A percentile compares a stretch with the other conserved stretches of the same genome.
Conservation (phyloP, 2,329 filamentous ascomycete genomes). For the Claviceps arundinis region DNA sequence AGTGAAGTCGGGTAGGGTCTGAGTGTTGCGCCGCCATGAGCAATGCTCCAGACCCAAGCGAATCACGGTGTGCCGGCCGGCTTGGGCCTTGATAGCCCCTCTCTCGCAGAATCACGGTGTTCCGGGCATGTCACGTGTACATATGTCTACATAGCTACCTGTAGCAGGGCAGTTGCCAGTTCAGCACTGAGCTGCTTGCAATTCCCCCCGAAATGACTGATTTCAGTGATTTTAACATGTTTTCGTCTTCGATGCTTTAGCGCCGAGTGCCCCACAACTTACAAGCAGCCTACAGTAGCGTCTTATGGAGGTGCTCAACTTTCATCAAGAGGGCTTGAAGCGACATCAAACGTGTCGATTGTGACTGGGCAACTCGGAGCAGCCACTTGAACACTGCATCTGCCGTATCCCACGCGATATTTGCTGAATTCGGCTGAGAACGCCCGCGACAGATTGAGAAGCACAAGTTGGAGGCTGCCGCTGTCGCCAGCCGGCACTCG, state of each 20-base stretch:
- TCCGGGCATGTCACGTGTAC: background rate
- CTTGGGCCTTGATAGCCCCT: background rate
- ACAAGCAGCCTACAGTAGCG: background rate
- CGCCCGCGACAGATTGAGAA: too few species aligned
- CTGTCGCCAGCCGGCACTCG: background rate
- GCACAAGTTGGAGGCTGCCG: background rate
- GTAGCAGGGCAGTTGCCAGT: background rate
- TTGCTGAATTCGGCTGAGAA: too few species aligned
- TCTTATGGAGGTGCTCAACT: background rate
- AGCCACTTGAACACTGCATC: background rate
- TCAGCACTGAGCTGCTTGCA: background rate
- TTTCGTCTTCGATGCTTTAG: background rate
- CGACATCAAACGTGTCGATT: too few species aligned
- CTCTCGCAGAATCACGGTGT: background rate
- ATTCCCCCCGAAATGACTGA: background rate
- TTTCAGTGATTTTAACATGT: background rate
- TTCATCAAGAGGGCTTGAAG: too few species aligned
- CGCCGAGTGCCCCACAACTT: background rate
- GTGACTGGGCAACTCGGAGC: background rate
- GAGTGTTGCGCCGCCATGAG: conserved; percentile 1
- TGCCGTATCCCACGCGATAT: too few species aligned
- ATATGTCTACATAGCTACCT: too few species aligned
- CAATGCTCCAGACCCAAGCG: background rate
- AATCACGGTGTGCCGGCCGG: background rate
- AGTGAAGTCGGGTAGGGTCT: background rate